Evolutionary conservation across 352 stramenopile genomes (phyloP).

Genomic region (Globisporangium paroecandrum): DNA sequence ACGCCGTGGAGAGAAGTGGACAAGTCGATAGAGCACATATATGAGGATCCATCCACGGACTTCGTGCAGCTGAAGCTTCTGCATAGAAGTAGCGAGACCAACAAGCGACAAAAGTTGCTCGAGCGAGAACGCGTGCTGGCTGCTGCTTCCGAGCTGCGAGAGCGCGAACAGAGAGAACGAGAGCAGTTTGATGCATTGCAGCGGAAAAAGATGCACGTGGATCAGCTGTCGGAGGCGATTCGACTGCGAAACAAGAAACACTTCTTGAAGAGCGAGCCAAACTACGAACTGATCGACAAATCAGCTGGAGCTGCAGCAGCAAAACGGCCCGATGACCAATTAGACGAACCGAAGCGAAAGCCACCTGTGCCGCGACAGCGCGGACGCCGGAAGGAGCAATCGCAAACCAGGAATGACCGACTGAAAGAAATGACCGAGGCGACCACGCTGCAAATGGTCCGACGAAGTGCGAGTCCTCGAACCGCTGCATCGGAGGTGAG

Average conservation of each 20-base stretch:
- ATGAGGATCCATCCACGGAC: constrained; percentile 49
- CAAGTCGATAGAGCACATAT: constrained; percentile 58
- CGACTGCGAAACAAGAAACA: constrained; percentile 44
- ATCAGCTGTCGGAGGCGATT: constrained; percentile 54
- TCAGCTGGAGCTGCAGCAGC: neutral
- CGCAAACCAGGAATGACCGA: constrained; percentile 8
- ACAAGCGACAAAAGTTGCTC: constrained; percentile 38
- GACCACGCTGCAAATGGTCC: neutral
- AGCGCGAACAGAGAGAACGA: constrained; percentile 27
- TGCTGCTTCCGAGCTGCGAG: constrained; percentile 40
- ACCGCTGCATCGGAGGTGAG: neutral
- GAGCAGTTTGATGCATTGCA: constrained; percentile 26
- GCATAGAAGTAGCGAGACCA: constrained; percentile 22
- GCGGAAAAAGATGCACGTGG: constrained; percentile 38
- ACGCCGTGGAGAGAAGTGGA: constrained; percentile 36
- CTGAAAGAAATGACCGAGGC: constrained; percentile 7
- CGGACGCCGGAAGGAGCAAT: constrained; percentile 11
- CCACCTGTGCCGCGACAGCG: constrained; percentile 56
- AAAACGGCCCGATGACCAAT: neutral
- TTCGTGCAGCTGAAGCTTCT: constrained; percentile 42
- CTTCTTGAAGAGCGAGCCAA: constrained; percentile 4
- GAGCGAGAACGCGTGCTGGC: constrained; percentile 40
- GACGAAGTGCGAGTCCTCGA: neutral
- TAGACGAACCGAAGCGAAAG: constrained; percentile 34
- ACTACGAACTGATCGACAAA: neutral